Percentiles rank a stretch among this genome's conserved stretches.
Evolutionary conservation across 345 rosid genomes (phyloP).

Genomic region (Crucihimalaya himalaica): DNA sequence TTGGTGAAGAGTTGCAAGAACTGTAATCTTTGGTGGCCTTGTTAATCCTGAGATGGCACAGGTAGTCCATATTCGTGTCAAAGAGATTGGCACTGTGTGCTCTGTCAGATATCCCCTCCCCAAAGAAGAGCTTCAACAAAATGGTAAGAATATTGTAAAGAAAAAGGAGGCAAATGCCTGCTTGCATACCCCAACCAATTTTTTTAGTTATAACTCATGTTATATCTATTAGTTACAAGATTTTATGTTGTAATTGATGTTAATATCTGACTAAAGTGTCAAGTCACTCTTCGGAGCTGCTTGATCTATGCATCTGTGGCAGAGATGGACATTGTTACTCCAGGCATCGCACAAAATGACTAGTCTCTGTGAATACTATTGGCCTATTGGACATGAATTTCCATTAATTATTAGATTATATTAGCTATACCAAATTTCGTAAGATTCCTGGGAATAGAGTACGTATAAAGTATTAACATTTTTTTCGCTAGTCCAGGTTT

Average conservation of each 20-base stretch:
- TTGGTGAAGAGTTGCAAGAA: constrained; percentile 79
- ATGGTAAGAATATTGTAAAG: constrained; percentile 51
- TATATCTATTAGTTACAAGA: neutral
- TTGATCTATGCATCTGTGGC: constrained; percentile 13
- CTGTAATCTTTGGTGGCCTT: constrained; percentile 89
- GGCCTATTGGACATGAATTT: neutral
- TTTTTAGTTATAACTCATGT: neutral
- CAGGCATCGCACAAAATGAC: neutral
- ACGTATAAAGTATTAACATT: neutral
- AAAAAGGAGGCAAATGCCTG: neutral
- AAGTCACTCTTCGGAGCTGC: neutral
- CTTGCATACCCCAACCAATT: neutral
- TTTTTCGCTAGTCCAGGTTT: constrained; percentile 13
- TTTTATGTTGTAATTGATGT: neutral
- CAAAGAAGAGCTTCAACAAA: constrained; percentile 60
- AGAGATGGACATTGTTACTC: constrained; percentile 14
- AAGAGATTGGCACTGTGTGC: constrained; percentile 71
- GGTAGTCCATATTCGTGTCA: constrained; percentile 61
- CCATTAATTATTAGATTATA: constrained; percentile 10
- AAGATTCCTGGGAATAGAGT: neutral
- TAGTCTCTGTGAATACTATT: neutral
- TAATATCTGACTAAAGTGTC: neutral
- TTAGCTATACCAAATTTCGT: neutral
- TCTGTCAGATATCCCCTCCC: constrained; percentile 86
- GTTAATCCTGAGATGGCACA: constrained; percentile 67